A percentile compares a stretch with the other conserved stretches of the same genome.
phyloP scores from a whole-genome alignment of 768 basidiomycete genomes.

The Obba rivulosa region DNA sequence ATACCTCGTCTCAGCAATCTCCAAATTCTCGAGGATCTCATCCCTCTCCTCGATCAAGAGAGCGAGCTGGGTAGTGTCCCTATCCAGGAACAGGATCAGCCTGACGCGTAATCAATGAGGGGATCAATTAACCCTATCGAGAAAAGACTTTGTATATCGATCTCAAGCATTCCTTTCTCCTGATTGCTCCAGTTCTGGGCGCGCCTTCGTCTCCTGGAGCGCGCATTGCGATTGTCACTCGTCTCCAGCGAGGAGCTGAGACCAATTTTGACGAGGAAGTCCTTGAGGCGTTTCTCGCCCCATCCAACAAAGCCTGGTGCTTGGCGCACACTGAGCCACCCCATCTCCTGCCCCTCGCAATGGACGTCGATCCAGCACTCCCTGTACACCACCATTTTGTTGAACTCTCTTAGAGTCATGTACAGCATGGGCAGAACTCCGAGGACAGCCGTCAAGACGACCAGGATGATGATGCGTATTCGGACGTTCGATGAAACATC shows the following conservation, averaged over 20 bases:
- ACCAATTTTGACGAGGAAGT: slow-evolving; percentile 59
- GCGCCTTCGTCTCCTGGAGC: slow-evolving; percentile 16
- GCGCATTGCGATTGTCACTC: slow-evolving; percentile 21
- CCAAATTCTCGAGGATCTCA: slow-evolving; percentile 70
- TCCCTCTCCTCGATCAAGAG: slow-evolving; percentile 72
- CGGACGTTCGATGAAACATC: slow-evolving; percentile 22
- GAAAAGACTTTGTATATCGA: slow-evolving; percentile 70
- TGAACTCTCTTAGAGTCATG: slow-evolving; percentile 62
- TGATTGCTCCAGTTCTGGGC: slow-evolving; percentile 32
- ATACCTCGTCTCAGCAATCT: slow-evolving; percentile 75
- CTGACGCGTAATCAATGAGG: slow-evolving; percentile 1
- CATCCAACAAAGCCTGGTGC: slow-evolving; percentile 67
- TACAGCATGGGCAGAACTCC: slow-evolving; percentile 60
- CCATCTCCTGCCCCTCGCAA: slow-evolving; percentile 70
- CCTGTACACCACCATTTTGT: slow-evolving; percentile 47
- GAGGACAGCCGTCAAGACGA: slow-evolving; percentile 55
- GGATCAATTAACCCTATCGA: slow-evolving; percentile 55
- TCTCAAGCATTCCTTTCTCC: slow-evolving; percentile 44
- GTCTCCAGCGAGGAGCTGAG: slow-evolving; percentile 53
- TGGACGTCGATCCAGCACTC: slow-evolving; percentile 55
- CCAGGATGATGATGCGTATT: slow-evolving; percentile 62
- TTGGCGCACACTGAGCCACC: slow-evolving; percentile 57
- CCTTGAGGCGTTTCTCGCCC: slow-evolving; percentile 72
- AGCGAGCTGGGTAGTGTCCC: slow-evolving; percentile 65
- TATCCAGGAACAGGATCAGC: slow-evolving; percentile 23